Conservation (phyloP, 148 eudicot species). For the Rhododendron ovatum region DNA sequence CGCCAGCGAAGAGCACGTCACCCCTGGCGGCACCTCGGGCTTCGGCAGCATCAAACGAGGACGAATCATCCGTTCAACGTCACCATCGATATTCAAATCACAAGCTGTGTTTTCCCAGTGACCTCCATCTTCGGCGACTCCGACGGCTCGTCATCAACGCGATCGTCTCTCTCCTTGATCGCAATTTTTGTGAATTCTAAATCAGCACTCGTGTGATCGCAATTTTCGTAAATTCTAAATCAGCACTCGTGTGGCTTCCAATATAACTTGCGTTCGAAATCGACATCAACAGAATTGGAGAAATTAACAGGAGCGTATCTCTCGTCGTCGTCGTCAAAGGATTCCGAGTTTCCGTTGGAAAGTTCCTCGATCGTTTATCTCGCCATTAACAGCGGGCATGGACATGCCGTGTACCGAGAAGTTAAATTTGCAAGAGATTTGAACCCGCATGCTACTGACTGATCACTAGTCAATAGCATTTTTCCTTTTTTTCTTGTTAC, state of each 20-base stretch:
- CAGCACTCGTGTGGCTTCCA: not conserved
- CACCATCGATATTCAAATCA: not conserved
- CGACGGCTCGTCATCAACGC: not conserved
- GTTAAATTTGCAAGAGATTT: too few relatives aligned
- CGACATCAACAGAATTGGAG: conserved; percentile 1
- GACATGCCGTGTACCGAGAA: too few relatives aligned
- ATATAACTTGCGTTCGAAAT: not conserved
- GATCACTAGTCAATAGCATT: too few relatives aligned
- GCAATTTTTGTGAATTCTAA: too few relatives aligned
- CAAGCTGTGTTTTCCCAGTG: not conserved
- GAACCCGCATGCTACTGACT: too few relatives aligned
- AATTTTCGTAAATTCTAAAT: too few relatives aligned
- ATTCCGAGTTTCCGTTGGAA: not conserved
- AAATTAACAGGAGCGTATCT: not conserved
- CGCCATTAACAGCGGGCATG: too few relatives aligned
- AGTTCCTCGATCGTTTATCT: conserved; percentile 8
- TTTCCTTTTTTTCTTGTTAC: too few relatives aligned
- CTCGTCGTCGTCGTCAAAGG: not conserved
- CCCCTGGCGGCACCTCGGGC: conserved; percentile 59
- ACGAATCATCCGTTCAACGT: conserved; percentile 12
- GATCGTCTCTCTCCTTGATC: not conserved
- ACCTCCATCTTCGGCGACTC: not conserved
- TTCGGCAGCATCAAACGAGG: conserved; percentile 56
- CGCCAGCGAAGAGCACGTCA: conserved; percentile 11
- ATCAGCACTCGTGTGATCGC: too few relatives aligned